Base-by-base conservation (phyloP, 371 early-diverging fungal species). In the Haplosporangium sp. region DNA sequence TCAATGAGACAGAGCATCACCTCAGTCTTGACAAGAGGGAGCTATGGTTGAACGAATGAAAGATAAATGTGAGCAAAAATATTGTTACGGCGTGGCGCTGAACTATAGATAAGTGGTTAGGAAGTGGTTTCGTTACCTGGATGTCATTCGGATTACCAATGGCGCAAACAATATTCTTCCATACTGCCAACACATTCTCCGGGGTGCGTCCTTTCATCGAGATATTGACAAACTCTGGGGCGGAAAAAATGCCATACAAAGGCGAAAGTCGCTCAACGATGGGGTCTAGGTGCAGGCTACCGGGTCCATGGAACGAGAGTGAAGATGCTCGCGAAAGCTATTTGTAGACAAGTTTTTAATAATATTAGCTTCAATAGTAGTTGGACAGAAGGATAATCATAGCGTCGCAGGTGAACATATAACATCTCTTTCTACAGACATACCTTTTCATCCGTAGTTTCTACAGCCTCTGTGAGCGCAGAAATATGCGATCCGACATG, bases 1-100 rank as follows among this genome's bases (percentile, higher is more conserved):
- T 90, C 85, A 6, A 91, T 88, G 6, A 93, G 67, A 63, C 92
- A 92, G 4, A 82, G 73, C 65, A 93, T 89, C 8, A 92, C 92
- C n/a, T 90, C 89, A 0, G 87, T 85, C 74, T 93, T 87, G 29
- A 88, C 89, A 40, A 84, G 81, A 16, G 91, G 88, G 36, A 74
- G 79, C 85, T 90, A 65, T 2, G 46, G 29, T 29, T 29, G 29
- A 29, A 29, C 4, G 29, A 4, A 29, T 29, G 29, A 29, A 29
- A 29, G 4, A 29, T 29, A 29, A 29, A 2, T 29, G 29, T 29
- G 29, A 29, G 4, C 29, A 29, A 29, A 29, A 29, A 29, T 29
- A 29, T 29, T 29, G 29, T 29, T 29, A 1, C 29, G 4, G 29
- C 29, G 29, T 29, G 29, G 4, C 4, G 29, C 29, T 4, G 4